Conservation (phyloP, 2,329 filamentous ascomycete species). For the Ilyonectria sp. region DNA sequence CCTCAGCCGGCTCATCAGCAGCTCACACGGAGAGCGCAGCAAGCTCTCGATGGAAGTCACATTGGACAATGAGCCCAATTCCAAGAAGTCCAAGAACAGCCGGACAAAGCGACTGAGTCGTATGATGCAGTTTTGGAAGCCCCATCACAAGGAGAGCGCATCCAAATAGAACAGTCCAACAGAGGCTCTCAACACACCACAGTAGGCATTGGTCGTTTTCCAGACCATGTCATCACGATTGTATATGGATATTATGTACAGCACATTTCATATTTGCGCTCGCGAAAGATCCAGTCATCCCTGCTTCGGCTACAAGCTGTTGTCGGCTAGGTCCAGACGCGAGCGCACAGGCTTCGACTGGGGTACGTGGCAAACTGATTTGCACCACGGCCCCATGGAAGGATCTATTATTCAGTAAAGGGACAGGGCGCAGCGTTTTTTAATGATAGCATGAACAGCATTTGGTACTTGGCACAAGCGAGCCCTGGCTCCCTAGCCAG, state of each 20-base stretch:
- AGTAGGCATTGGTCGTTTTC: conserved; percentile 34
- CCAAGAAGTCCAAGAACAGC: conserved; percentile 71
- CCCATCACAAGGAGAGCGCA: conserved; percentile 60
- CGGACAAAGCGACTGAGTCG: conserved; percentile 80
- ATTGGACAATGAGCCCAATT: conserved; percentile 67
- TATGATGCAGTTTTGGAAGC: conserved; percentile 86
- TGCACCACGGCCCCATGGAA: conserved; percentile 32
- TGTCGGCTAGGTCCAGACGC: conserved; percentile 14
- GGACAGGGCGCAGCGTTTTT: conserved; percentile 51
- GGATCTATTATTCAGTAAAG: conserved; percentile 36
- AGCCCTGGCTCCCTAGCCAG: conserved; percentile 38
- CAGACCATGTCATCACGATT: conserved; percentile 50
- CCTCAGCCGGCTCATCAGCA: conserved; percentile 82
- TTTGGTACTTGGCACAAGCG: conserved; percentile 52
- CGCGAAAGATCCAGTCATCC: conserved; percentile 22
- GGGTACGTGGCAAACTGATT: conserved; percentile 31
- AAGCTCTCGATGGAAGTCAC: conserved; percentile 80
- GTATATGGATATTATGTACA: conserved; percentile 58
- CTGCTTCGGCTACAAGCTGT: conserved; percentile 28
- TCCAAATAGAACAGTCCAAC: conserved; percentile 40
- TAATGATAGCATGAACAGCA: conserved; percentile 58
- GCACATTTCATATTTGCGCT: conserved; percentile 46
- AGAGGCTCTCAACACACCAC: conserved; percentile 21
- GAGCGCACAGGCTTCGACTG: conserved; percentile 10
- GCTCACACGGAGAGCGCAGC: conserved; percentile 81